A percentile compares a stretch with the other conserved stretches of the same genome.
phyloP scores from a whole-genome alignment of 2,329 filamentous ascomycete species.

The Aspergillus sp. region DNA sequence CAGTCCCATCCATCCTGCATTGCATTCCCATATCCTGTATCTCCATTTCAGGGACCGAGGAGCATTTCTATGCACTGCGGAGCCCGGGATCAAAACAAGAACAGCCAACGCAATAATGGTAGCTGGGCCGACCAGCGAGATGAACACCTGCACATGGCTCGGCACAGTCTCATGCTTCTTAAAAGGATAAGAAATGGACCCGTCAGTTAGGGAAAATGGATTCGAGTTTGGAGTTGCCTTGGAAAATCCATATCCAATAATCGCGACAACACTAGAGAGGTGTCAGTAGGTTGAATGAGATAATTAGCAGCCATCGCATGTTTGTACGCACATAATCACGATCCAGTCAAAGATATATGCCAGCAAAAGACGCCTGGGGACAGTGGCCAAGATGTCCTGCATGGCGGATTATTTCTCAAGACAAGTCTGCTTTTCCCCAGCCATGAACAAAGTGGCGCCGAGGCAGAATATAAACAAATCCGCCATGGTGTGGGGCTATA shows the following conservation, averaged over 20 bases:
- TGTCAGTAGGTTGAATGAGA: slow-evolving; percentile 3
- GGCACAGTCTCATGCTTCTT: slow-evolving; percentile 68
- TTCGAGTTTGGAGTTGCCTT: slow-evolving; percentile 60
- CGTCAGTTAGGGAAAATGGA: slow-evolving; percentile 68
- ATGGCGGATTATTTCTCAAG: too few species aligned
- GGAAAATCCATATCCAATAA: slow-evolving; percentile 57
- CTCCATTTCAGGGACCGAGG: slow-evolving; percentile 65
- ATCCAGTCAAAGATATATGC: slow-evolving; percentile 75
- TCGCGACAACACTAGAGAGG: slow-evolving; percentile 47
- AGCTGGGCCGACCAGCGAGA: slow-evolving; percentile 61
- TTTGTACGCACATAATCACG: slow-evolving; percentile 49
- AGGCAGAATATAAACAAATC: too few species aligned
- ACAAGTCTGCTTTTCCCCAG: too few species aligned
- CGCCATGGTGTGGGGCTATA: too few species aligned
- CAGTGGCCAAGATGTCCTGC: slow-evolving; percentile 6
- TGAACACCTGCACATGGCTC: slow-evolving; percentile 59
- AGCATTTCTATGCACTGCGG: slow-evolving; percentile 59
- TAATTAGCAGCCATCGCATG: background rate
- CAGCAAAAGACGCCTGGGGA: slow-evolving; percentile 51
- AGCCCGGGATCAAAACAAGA: slow-evolving; percentile 66
- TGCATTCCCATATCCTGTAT: slow-evolving; percentile 86
- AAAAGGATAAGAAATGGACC: slow-evolving; percentile 74
- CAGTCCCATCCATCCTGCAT: slow-evolving; percentile 79
- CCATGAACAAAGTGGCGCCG: too few species aligned
- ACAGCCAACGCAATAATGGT: slow-evolving; percentile 64